These are phyloP conservation scores for Globisporangium alternatum DNA, from an alignment of 352 stramenopile species.

Conservation along the genomic window DNA sequence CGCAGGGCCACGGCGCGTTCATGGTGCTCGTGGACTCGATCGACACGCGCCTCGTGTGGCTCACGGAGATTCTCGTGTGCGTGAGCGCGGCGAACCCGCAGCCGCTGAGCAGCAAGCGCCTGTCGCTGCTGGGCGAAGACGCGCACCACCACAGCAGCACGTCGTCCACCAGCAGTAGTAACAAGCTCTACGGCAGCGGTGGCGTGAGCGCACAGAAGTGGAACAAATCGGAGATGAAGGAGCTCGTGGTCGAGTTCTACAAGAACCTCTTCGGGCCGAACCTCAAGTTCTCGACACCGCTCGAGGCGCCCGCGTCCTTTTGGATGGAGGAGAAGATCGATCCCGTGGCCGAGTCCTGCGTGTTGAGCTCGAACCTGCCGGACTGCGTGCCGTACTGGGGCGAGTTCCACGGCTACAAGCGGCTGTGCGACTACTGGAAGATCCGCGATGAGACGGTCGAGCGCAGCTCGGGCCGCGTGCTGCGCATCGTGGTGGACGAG, in stretches of 20 bases:
- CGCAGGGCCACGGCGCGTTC: slow-evolving; percentile 79
- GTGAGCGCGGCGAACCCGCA: slow-evolving; percentile 48
- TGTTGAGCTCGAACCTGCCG: slow-evolving; percentile 83
- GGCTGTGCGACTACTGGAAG: slow-evolving; percentile 86
- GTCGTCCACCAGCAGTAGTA: slow-evolving; percentile 14
- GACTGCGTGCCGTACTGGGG: slow-evolving; percentile 86
- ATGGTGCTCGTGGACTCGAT: slow-evolving; percentile 86
- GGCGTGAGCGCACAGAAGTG: slow-evolving; percentile 33
- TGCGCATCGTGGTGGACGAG: slow-evolving; percentile 82
- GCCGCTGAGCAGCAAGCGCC: slow-evolving; percentile 39
- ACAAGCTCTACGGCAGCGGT: slow-evolving; percentile 12
- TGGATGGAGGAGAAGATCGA: slow-evolving; percentile 88
- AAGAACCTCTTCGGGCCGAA: slow-evolving; percentile 72
- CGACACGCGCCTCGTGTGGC: slow-evolving; percentile 75
- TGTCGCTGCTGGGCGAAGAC: slow-evolving; percentile 56
- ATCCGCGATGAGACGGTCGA: slow-evolving; percentile 85
- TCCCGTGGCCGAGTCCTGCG: slow-evolving; percentile 57
- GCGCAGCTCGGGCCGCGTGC: slow-evolving; percentile 73
- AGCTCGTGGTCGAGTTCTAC: slow-evolving; percentile 76
- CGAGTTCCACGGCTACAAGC: slow-evolving; percentile 87
- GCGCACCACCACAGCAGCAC: slow-evolving; percentile 17
- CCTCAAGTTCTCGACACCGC: slow-evolving; percentile 75
- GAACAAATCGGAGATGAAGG: slow-evolving; percentile 74
- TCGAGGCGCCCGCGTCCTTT: slow-evolving; percentile 73
- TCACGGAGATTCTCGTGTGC: slow-evolving; percentile 73